Percentiles rank a stretch among this genome's conserved stretches.
These are phyloP conservation scores for Jamesozyma rosinii DNA, from an alignment of 805 yeast species.

Conservation along the genomic window DNA sequence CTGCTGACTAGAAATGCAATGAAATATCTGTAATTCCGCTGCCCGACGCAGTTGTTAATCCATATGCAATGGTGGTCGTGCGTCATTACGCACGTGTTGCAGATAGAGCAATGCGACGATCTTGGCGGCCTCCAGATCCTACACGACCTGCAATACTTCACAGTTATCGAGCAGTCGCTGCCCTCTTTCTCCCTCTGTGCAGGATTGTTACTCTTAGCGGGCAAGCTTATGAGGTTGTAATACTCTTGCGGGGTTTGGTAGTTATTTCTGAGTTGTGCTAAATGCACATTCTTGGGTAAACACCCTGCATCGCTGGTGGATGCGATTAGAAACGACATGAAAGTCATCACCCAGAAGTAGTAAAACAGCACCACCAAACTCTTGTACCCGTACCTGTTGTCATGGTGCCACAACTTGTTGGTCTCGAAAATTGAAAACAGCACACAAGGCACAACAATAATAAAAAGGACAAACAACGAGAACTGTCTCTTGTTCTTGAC, in stretches of 20 bases:
- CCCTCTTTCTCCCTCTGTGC: not conserved
- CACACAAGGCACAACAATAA: conserved; percentile 39
- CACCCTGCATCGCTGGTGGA: conserved; percentile 62
- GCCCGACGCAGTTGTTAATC: conserved; percentile 71
- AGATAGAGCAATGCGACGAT: conserved; percentile 62
- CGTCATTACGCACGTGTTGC: conserved; percentile 52
- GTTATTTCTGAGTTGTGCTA: conserved; percentile 28
- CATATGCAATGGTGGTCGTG: conserved; percentile 68
- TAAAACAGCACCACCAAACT: conserved; percentile 41
- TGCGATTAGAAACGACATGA: conserved; percentile 43
- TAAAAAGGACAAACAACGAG: conserved; percentile 30
- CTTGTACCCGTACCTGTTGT: conserved; percentile 12
- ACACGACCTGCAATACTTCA: conserved; percentile 58
- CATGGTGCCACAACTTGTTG: conserved; percentile 16
- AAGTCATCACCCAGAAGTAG: conserved; percentile 48
- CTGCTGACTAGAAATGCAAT: conserved; percentile 39
- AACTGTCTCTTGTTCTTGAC: conserved; percentile 35
- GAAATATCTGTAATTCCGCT: conserved; percentile 59
- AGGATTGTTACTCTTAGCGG: conserved; percentile 25
- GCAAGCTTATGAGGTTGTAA: conserved; percentile 40
- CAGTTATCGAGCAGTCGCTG: conserved; percentile 24
- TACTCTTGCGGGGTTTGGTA: conserved; percentile 48
- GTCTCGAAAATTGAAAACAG: conserved; percentile 46
- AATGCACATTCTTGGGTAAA: conserved; percentile 57
- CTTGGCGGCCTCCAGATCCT: conserved; percentile 70